Percentiles rank a stretch among this genome's conserved stretches.
These are phyloP conservation scores for Suillus lakei DNA, from an alignment of 768 basidiomycete genomes.

Conservation along the genomic window DNA sequence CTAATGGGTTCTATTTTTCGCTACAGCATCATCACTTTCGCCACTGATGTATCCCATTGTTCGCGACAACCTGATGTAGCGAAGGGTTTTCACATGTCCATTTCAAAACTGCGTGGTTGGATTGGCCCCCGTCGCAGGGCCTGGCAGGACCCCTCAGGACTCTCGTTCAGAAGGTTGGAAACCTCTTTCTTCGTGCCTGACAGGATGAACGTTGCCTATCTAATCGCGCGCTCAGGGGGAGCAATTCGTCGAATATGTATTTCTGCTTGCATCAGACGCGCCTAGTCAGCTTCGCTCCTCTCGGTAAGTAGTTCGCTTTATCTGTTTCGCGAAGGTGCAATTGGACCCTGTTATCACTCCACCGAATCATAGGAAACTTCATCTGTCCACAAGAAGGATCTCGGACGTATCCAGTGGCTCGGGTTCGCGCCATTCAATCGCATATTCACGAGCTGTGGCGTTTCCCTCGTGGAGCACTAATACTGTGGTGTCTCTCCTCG, in stretches of 20 bases:
- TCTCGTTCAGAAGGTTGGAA: background rate
- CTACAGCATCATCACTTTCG: background rate
- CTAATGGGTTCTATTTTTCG: background rate
- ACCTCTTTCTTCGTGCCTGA: background rate
- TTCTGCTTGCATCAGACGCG: background rate
- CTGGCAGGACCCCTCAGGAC: background rate
- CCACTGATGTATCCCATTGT: background rate
- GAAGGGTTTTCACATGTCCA: background rate
- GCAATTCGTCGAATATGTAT: background rate
- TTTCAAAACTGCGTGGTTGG: background rate
- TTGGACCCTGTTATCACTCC: background rate
- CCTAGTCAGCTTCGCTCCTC: background rate
- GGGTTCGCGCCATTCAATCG: background rate
- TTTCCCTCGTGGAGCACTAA: background rate
- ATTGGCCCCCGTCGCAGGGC: background rate
- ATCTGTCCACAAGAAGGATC: background rate
- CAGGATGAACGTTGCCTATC: background rate
- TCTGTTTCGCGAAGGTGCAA: background rate
- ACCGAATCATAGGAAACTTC: background rate
- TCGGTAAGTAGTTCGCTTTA: background rate
- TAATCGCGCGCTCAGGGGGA: background rate
- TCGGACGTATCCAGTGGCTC: background rate
- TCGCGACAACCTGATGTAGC: background rate
- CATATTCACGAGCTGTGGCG: background rate
- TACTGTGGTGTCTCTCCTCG: background rate